Percentiles rank a stretch among this genome's conserved stretches.
phyloP scores from a whole-genome alignment of 345 rosid genomes.

The Eutrema yunnanense region DNA sequence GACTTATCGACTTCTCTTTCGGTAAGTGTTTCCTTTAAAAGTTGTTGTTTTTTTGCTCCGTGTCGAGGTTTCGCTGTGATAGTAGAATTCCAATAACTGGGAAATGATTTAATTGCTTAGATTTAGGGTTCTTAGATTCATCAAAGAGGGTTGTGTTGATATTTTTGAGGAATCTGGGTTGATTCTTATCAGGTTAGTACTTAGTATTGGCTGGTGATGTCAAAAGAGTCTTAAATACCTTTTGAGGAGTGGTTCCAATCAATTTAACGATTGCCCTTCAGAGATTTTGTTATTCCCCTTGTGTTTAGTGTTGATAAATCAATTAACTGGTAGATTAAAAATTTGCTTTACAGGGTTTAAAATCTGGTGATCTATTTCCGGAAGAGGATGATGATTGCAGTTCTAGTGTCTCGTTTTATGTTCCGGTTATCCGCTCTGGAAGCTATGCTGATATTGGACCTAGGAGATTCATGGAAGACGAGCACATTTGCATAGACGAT shows the following conservation, averaged over 20 bases:
- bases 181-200: no score
- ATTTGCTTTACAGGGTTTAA: constrained; percentile 3
- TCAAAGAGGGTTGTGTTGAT: no score
- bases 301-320: not conserved
- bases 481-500: constrained; percentile 74
- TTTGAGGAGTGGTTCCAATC: not conserved
- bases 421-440: constrained; percentile 76
- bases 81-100: not conserved
- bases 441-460: constrained; percentile 66
- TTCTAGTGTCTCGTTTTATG: constrained; percentile 6
- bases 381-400: not conserved
- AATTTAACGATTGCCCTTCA: not conserved
- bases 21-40: constrained; percentile 30
- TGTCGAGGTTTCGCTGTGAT: not conserved
- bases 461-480: constrained; percentile 76
- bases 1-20: constrained; percentile 36
- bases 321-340: not conserved
- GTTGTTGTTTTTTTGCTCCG: not conserved
- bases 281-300: not conserved
- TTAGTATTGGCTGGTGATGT: no score
- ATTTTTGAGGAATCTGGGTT: not conserved
- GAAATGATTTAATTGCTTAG: not conserved
- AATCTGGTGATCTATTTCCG: not conserved
- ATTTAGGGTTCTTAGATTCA: not conserved
- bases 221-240: no score